Evolutionary conservation across 257 asterid species (phyloP).

Genomic region (Anisodus acutangulus): DNA sequence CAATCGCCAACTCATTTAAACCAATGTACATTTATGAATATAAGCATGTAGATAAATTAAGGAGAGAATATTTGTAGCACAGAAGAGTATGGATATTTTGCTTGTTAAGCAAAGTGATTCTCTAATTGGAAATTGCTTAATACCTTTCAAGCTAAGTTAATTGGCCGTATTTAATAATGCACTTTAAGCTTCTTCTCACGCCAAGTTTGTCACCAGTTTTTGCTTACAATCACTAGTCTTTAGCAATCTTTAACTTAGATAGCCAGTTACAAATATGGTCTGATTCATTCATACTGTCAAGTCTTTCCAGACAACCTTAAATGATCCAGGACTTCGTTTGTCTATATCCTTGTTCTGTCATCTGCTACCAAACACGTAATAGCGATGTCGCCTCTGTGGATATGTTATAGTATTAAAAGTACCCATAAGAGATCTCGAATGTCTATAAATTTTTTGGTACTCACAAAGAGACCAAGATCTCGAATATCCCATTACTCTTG

Average conservation of each 20-base stretch:
- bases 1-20: background rate
- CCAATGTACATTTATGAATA: background rate
- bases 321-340: background rate
- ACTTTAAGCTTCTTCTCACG: background rate
- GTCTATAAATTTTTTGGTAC: too few species aligned
- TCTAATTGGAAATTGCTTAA: background rate
- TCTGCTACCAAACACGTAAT: background rate
- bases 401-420: background rate
- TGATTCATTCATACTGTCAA: background rate
- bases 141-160: background rate
- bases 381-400: background rate
- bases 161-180: background rate
- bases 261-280: conserved; percentile 13
- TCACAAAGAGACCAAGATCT: too few species aligned
- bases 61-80: background rate
- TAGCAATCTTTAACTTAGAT: background rate
- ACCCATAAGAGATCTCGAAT: background rate
- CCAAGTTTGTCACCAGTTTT: background rate
- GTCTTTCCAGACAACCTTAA: background rate
- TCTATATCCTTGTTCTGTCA: background rate
- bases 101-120: conserved; percentile 9
- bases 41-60: background rate
- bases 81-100: background rate
- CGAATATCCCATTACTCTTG: too few species aligned
- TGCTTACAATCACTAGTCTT: background rate